Evolutionary conservation across 306 rosid species (phyloP).

Genomic region (Geum urbanum): DNA sequence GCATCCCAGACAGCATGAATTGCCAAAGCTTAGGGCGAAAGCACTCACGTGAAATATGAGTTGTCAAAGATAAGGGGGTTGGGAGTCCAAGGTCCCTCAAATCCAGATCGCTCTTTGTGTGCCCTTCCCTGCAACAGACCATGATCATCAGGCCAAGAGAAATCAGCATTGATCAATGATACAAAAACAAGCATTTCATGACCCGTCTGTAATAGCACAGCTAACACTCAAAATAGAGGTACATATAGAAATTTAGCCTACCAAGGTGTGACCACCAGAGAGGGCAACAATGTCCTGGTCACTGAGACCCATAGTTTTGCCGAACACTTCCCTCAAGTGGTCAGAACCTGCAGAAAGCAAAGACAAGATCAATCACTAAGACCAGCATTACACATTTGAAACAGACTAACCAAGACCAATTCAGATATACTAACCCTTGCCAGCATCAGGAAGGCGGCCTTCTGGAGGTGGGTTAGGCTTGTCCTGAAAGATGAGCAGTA

Average conservation of each 20-base stretch:
- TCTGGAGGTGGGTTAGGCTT: conserved; percentile 73
- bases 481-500: conserved; percentile 43
- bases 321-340: conserved; percentile 81
- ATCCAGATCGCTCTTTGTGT: conserved; percentile 99
- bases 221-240: not conserved
- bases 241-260: conserved; percentile 14
- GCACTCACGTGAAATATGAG: conserved; percentile 70
- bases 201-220: not conserved
- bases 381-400: not conserved
- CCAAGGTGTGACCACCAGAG: conserved; percentile 93
- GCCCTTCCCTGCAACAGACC: conserved; percentile 56
- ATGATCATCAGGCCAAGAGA: not conserved
- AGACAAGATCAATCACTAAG: too few species aligned
- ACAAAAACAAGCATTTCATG: not conserved
- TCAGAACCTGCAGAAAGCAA: conserved; percentile 54
- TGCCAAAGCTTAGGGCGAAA: too few species aligned
- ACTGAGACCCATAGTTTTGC: conserved; percentile 73
- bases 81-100: conserved; percentile 93
- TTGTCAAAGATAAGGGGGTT: conserved; percentile 91
- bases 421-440: conserved; percentile 46
- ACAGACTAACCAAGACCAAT: not conserved
- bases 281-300: conserved; percentile 92
- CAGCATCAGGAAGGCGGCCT: conserved; percentile 92
- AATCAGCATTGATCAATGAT: not conserved
- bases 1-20: not conserved